These are phyloP conservation scores for Thielaviopsis populi DNA, from an alignment of 2,329 filamentous ascomycete genomes.

Conservation along the genomic window DNA sequence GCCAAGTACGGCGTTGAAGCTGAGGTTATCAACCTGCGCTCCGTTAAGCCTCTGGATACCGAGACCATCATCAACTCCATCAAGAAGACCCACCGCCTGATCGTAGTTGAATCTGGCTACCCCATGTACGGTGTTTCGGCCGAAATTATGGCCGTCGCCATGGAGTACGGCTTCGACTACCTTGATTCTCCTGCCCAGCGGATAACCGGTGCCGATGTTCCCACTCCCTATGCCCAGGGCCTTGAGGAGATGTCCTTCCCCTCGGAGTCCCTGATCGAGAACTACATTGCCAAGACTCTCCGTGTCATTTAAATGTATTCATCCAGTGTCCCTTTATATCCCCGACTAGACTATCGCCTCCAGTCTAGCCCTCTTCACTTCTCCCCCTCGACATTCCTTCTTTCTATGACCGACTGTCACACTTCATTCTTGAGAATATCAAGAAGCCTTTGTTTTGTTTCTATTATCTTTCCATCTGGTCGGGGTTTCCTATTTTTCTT, in stretches of 20 bases:
- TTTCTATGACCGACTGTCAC: conserved; percentile 1
- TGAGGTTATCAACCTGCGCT: conserved; percentile 96
- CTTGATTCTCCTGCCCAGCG: conserved; percentile 85
- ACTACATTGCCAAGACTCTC: conserved; percentile 80
- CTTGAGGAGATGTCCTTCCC: conserved; percentile 95
- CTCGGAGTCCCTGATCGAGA: conserved; percentile 70
- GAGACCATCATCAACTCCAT: conserved; percentile 92
- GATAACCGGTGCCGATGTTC: conserved; percentile 92
- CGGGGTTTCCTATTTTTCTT: conserved; percentile 7
- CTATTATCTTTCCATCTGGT: conserved; percentile 8
- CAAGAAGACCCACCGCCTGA: conserved; percentile 92
- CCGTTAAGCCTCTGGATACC: conserved; percentile 89
- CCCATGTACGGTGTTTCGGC: conserved; percentile 84
- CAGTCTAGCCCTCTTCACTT: not conserved
- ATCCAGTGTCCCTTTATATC: not conserved
- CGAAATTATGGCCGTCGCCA: conserved; percentile 84
- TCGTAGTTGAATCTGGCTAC: conserved; percentile 91
- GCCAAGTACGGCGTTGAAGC: conserved; percentile 90
- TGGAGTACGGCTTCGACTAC: conserved; percentile 98
- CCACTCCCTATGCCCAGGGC: conserved; percentile 84
- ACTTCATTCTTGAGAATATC: not conserved
- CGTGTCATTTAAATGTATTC: conserved; percentile 40
- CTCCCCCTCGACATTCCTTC: not conserved
- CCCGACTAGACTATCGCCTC: not conserved
- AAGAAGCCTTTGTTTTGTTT: conserved; percentile 8